A percentile compares a stretch with the other conserved stretches of the same genome.
Conservation (phyloP, 345 rosid species). For the Corymbia maculata region DNA sequence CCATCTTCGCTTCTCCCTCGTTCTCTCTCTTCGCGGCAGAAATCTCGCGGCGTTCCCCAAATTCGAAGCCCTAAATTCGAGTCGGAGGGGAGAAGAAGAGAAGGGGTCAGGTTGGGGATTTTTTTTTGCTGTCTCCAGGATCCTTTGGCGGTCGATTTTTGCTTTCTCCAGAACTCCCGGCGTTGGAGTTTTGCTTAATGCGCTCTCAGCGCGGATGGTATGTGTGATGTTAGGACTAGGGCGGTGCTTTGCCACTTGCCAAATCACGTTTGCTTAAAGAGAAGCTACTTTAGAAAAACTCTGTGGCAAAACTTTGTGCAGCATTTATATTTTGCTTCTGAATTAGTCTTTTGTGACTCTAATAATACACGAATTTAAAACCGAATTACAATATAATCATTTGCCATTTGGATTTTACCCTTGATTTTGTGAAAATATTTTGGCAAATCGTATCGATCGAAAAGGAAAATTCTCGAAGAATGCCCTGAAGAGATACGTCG, state of each 20-base stretch:
- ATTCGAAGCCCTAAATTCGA: neutral
- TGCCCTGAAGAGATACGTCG: neutral
- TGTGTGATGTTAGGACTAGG: neutral
- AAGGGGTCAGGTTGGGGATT: accelerated
- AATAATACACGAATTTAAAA: too few species aligned
- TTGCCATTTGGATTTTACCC: neutral
- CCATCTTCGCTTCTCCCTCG: slow-evolving; percentile 30
- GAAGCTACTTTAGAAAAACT: too few species aligned
- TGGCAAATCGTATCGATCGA: accelerated
- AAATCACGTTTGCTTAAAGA: neutral
- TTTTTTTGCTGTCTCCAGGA: neutral
- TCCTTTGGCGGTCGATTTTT: neutral
- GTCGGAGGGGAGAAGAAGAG: neutral
- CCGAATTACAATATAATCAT: too few species aligned
- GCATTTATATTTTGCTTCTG: neutral
- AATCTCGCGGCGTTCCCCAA: neutral
- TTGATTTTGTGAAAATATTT: neutral
- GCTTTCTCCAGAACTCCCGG: neutral
- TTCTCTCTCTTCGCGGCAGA: neutral
- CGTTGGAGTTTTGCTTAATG: neutral
- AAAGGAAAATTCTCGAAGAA: accelerated
- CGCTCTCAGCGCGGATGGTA: neutral
- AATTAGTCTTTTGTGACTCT: neutral
- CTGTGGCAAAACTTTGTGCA: neutral
- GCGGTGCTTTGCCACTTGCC: neutral